Percentiles rank a stretch among this genome's conserved stretches.
Evolutionary conservation across 2,329 filamentous ascomycete genomes (phyloP).

Genomic region (Cytospora leucostoma): DNA sequence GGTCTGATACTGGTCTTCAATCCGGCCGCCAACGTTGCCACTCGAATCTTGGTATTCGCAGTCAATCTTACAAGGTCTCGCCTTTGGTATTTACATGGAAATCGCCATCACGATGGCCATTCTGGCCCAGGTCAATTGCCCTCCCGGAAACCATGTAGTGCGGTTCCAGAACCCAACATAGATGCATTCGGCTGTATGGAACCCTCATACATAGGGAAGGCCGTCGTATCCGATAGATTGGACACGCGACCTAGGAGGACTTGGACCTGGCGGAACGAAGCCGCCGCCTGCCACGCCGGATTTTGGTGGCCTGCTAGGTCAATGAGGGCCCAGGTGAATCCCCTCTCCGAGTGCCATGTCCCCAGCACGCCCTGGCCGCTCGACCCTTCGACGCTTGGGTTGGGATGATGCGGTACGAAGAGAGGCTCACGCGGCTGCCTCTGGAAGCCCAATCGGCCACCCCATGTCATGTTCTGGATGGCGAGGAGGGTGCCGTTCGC

Average conservation of each 20-base stretch:
- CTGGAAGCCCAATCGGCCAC: conserved; percentile 68
- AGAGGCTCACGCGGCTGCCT: conserved; percentile 26
- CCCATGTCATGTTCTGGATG: conserved; percentile 79
- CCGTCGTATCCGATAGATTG: conserved; percentile 9
- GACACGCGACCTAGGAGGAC: conserved; percentile 22
- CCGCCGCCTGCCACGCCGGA: conserved; percentile 25
- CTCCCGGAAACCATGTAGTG: conserved; percentile 9
- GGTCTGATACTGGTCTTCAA: conserved; percentile 24
- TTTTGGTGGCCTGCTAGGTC: conserved; percentile 24
- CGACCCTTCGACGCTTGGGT: conserved; percentile 8
- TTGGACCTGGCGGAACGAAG: conserved; percentile 25
- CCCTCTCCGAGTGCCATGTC: conserved; percentile 27
- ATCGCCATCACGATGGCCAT: conserved; percentile 20
- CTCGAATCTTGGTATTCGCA: conserved; percentile 4
- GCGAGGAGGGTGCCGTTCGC: conserved; percentile 66
- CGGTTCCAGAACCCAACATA: conserved; percentile 22
- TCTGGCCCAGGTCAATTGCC: neutral
- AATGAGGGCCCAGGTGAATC: conserved; percentile 24
- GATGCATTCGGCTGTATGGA: conserved; percentile 16
- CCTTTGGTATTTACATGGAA: conserved; percentile 13
- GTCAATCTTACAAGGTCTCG: conserved; percentile 12
- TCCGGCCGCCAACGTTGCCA: conserved; percentile 6
- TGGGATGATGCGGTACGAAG: conserved; percentile 25
- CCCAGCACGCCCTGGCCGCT: conserved; percentile 26
- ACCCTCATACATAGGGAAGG: conserved; percentile 23